Percentiles rank a stretch among this genome's conserved stretches.
phyloP scores from a whole-genome alignment of 495 filamentous ascomycete species.

The Pyrenula massariospora region DNA sequence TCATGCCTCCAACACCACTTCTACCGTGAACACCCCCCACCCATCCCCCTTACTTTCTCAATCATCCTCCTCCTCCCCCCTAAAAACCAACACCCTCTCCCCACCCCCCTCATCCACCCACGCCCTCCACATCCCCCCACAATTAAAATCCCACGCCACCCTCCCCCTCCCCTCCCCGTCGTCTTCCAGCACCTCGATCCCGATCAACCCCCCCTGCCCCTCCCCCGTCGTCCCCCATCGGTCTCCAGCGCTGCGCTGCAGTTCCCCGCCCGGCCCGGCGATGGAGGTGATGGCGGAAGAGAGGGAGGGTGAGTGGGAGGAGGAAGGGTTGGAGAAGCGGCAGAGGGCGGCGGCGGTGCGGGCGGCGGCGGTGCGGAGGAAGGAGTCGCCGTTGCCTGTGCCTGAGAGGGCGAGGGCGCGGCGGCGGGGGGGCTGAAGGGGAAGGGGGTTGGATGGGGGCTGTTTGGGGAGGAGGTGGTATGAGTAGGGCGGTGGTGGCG shows the following conservation, averaged over 20 bases:
- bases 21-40: too few relatives aligned
- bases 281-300: constrained; percentile 45
- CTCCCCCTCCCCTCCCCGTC: constrained; percentile 19
- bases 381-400: constrained; percentile 86
- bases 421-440: constrained; percentile 3
- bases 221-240: constrained; percentile 70
- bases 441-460: constrained; percentile 2
- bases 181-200: constrained; percentile 52
- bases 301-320: constrained; percentile 12
- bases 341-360: constrained; percentile 63
- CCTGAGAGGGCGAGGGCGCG: constrained; percentile 65
- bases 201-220: constrained; percentile 80
- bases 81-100: constrained; percentile 54
- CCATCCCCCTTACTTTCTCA: background rate
- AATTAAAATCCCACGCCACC: constrained; percentile 72
- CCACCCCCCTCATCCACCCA: constrained; percentile 62
- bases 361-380: constrained; percentile 60
- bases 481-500: background rate
- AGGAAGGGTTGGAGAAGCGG: constrained; percentile 40
- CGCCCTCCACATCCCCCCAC: constrained; percentile 80
- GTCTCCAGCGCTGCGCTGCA: constrained; percentile 63
- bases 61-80: constrained; percentile 24
- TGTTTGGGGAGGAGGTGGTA: background rate
- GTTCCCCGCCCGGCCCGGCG: constrained; percentile 58
- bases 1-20: too few relatives aligned